Base-by-base conservation (phyloP, 2,329 filamentous ascomycete species). In the Colletotrichum sp. region DNA sequence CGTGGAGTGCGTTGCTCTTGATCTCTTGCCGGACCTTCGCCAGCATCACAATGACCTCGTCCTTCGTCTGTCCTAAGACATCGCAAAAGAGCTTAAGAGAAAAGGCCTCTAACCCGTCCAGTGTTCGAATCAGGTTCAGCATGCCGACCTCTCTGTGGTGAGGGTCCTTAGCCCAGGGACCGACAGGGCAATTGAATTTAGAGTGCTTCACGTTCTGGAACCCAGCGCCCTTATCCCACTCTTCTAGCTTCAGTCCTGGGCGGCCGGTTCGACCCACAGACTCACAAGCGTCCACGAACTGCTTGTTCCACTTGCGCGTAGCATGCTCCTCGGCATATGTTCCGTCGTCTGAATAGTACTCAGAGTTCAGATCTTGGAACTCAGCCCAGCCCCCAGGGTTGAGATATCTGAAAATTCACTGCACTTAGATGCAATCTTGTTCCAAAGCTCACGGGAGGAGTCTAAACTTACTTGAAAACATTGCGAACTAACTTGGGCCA, bases 401-500 rank as follows among this genome's bases (percentile, higher is more conserved):
- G 21, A 58, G 24, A 58, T 58, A 26, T 26, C 55, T 58, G 2
- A 24, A 55, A 16, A 4, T 16, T 7, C 18, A 58, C 21, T 7
- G 6, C 14, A 16, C 14, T 58, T 10, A 9, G 28, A 26, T 16
- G 30, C 18, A 36, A 3, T 0, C 34, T 16, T 26, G 6, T 6
- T 58, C 3, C 28, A n/a, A 2, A n/a, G 13, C 4, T 5, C 48
- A 5, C 18, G 6, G 5, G 24, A 5, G 4, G 13, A 30, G 24
- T 26, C 21, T 1, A 30, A n/a, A 24, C 9, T 61, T 34, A 61
- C 58, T 64, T 36, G 36, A 18, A 64, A 14, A 36, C 34, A 4
- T 38, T 64, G 21, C 74, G 71, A 30, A 79, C 78, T 58, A 77
- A 77, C 0, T 48, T 63, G 1, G 72, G 64, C 77, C 77, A 81